Conservation (phyloP, 2,329 filamentous ascomycete genomes). For the Talaromyces albobiverticillius region DNA sequence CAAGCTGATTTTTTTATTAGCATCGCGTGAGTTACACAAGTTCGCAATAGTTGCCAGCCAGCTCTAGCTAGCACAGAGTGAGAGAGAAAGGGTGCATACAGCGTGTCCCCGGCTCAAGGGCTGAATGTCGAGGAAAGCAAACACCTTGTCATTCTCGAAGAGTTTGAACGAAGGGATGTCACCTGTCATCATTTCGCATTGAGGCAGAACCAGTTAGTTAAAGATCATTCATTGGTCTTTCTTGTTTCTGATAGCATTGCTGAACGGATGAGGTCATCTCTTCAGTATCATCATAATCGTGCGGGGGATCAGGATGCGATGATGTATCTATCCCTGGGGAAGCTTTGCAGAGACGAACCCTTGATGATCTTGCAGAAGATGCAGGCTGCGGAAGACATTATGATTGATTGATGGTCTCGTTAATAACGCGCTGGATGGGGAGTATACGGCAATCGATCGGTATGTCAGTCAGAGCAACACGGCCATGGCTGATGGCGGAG, state of each 20-base stretch:
- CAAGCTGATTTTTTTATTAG: conserved; percentile 60
- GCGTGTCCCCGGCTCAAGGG: conserved; percentile 86
- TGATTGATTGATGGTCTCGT: conserved; percentile 10
- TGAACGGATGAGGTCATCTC: not conserved
- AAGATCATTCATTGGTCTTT: not conserved
- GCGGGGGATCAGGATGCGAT: not conserved
- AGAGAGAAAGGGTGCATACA: conserved; percentile 51
- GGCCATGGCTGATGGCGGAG: conserved; percentile 5
- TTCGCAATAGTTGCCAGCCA: no score
- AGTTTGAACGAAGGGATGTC: conserved; percentile 97
- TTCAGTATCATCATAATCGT: conserved; percentile 1
- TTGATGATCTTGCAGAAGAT: conserved; percentile 99
- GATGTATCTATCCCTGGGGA: not conserved
- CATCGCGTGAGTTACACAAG: no score
- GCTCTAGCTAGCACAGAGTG: conserved; percentile 4
- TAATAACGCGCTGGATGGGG: not conserved
- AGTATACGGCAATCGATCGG: not conserved
- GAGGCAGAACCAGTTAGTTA: not conserved
- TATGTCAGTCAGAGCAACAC: not conserved
- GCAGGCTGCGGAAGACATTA: conserved; percentile 59
- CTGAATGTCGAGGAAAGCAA: conserved; percentile 95
- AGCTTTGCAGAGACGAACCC: conserved; percentile 50
- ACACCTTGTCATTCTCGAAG: conserved; percentile 87
- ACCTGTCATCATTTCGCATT: conserved; percentile 52
- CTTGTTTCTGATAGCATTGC: not conserved